These are phyloP conservation scores for Nitzschia inconspicua DNA, from an alignment of 108 stramenopile species.

Conservation along the genomic window DNA sequence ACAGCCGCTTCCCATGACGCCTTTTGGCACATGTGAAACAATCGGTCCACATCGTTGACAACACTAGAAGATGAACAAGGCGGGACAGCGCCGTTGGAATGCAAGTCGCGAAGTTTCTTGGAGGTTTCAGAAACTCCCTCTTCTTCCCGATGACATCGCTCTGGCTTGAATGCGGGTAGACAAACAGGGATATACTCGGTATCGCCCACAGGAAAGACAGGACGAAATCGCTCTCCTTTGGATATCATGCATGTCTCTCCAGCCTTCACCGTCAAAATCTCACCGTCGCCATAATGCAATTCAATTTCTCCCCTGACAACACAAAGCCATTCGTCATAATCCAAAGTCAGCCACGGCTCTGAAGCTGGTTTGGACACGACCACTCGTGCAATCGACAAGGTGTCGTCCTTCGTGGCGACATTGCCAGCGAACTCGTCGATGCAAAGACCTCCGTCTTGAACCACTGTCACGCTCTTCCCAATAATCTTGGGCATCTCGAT, in stretches of 20 bases:
- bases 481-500: constrained; percentile 47
- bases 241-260: constrained; percentile 63
- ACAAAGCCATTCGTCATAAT: constrained; percentile 72
- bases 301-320: constrained; percentile 52
- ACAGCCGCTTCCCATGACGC: constrained; percentile 58
- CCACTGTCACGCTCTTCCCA: constrained; percentile 58
- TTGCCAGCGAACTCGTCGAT: constrained; percentile 75
- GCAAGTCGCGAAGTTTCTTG: no score
- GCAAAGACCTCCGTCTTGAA: constrained; percentile 56
- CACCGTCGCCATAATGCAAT: constrained; percentile 24
- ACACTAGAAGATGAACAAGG: no score
- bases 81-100: no score
- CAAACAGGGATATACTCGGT: constrained; percentile 78
- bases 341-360: constrained; percentile 72
- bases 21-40: constrained; percentile 87
- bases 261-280: constrained; percentile 14
- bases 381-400: constrained; percentile 61
- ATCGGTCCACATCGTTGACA: not conserved
- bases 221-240: constrained; percentile 66
- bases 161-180: constrained; percentile 71
- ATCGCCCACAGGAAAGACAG: constrained; percentile 50
- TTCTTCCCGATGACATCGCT: constrained; percentile 67
- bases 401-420: constrained; percentile 49
- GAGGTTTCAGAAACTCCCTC: no score
- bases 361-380: constrained; percentile 41